Conservation (phyloP, 495 filamentous ascomycete species). For the Aeminium ludgeri region DNA sequence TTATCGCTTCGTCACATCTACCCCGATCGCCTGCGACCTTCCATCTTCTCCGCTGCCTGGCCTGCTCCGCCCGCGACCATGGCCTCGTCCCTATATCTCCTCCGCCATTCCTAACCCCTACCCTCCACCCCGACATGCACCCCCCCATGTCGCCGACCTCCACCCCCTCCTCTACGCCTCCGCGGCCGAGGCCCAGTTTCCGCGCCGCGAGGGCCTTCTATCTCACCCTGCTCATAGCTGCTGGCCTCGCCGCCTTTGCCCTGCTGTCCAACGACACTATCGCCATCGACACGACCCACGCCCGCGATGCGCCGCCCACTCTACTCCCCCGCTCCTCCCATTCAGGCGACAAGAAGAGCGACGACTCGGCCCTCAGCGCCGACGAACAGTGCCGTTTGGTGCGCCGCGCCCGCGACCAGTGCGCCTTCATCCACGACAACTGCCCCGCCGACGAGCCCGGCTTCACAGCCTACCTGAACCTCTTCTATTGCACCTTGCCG, state of each 20-base stretch:
- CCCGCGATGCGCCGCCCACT: not conserved
- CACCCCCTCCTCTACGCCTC: not conserved
- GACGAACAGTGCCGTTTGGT: slow-evolving; percentile 57
- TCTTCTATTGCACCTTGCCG: slow-evolving; percentile 77
- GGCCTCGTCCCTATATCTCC: not conserved
- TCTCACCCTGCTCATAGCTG: slow-evolving; percentile 19
- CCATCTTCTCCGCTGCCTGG: not conserved
- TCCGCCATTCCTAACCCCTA: no score
- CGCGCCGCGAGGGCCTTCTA: slow-evolving; percentile 24
- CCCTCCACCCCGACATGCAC: not conserved
- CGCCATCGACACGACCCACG: no score
- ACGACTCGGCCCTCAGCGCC: not conserved
- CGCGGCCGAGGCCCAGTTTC: slow-evolving; percentile 2
- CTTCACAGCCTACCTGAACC: slow-evolving; percentile 67
- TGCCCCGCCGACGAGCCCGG: slow-evolving; percentile 84
- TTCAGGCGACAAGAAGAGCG: not conserved
- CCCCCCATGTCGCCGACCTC: not conserved
- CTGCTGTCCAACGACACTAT: not conserved
- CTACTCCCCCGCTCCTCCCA: not conserved
- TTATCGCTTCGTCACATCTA: no score
- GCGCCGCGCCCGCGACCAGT: slow-evolving; percentile 61
- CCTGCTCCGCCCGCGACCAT: not conserved
- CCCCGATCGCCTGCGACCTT: no score
- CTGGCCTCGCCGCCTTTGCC: slow-evolving; percentile 12
- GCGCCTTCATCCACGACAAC: slow-evolving; percentile 64